These are phyloP conservation scores for Eleusine coracana DNA, from an alignment of 176 grass and related monocot genomes.

Conservation along the genomic window DNA sequence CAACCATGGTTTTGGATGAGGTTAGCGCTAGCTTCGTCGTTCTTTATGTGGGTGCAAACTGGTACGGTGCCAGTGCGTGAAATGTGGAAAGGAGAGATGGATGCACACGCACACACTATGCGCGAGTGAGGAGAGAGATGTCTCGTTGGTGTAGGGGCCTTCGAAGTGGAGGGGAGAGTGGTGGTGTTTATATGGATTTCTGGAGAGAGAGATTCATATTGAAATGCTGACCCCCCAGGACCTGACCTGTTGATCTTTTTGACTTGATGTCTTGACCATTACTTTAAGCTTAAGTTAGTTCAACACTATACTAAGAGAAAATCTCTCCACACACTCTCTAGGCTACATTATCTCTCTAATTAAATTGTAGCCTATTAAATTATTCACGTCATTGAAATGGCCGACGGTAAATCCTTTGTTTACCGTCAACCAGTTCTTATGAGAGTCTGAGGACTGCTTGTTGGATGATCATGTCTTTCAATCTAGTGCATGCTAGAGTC, in stretches of 20 bases:
- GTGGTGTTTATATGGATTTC: slow-evolving; percentile 48
- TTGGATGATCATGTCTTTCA: neutral
- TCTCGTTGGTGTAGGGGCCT: slow-evolving; percentile 30
- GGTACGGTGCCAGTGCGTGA: neutral
- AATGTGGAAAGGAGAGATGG: neutral
- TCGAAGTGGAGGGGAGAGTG: slow-evolving; percentile 23
- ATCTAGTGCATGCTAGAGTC: neutral
- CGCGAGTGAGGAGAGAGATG: neutral
- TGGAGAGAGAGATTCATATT: slow-evolving; percentile 28
- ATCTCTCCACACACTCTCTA: neutral
- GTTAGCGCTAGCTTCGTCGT: neutral
- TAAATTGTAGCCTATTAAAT: neutral
- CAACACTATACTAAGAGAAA: too few relatives aligned
- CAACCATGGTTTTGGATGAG: slow-evolving; percentile 52
- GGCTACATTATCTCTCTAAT: neutral
- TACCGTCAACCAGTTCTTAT: neutral
- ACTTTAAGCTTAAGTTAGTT: neutral
- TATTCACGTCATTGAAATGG: neutral
- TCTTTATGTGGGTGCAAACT: neutral
- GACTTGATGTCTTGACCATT: slow-evolving; percentile 14
- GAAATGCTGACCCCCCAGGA: slow-evolving; percentile 23
- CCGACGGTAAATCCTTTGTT: neutral
- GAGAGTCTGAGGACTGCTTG: neutral
- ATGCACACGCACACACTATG: neutral
- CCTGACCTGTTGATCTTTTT: slow-evolving; percentile 37